Evolutionary conservation across 345 rosid species (phyloP), one percentile per base, ranked within the genome.

Genomic region (Raphanus raphanistrum): DNA sequence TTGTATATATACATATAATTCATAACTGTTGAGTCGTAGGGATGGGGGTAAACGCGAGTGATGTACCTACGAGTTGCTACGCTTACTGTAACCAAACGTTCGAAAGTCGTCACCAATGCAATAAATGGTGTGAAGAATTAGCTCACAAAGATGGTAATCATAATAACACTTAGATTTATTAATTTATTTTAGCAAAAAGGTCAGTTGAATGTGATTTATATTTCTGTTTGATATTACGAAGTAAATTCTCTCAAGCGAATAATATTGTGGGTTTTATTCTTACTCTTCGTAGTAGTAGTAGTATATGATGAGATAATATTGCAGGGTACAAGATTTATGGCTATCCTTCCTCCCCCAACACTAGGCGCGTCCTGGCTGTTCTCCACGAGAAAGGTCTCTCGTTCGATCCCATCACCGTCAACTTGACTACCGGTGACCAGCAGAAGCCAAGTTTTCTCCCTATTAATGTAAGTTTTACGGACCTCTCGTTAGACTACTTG

Each of bases 291-390:
- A 12, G 45, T 38, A 38, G 13, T 36, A 36, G 13, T 62, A 63
- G 0, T 15, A 16, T 33, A 63, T 36, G 50, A 64, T 64, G 68
- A 36, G 52, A 10, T 25, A 36, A 64, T 17, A 13, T 64, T 41
- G 33, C 73, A 67, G 68, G 62, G 17, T 68, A 59, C 68, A 81
- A 72, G 48, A 2, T 76, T 11, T 54, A 77, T 63, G 81, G 84
- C 43, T 57, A 8, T 9, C 84, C 73, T 54, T 50, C 5, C 68
- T 81, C 81, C 7, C 2, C 68, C 26, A 63, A 66, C 29, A 73
- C 84, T 29, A 73, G 79, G 72, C 81, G 81, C 16, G 81, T 43
- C 16, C 65, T 81, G 26, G 81, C 84, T 68, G 69, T 79, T 21
- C 73, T 81, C 11, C 63, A 68, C 52, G 84, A 81, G 75, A 78